Evolutionary conservation across 208 protist genomes (phyloP).

Genomic region (Leishmania gerbilli): DNA sequence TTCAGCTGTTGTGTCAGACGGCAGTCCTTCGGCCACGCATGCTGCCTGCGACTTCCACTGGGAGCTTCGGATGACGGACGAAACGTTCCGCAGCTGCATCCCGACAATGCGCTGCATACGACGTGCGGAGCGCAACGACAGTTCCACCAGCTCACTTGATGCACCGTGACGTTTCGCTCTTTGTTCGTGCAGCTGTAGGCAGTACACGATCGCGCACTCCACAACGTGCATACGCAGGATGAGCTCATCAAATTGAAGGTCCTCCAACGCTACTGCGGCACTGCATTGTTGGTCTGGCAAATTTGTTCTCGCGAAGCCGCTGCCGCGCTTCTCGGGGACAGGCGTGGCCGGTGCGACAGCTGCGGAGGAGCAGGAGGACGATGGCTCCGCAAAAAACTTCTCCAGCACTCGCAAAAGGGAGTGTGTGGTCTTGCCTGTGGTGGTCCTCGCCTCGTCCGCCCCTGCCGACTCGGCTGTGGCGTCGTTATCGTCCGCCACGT

Average conservation of each 20-base stretch:
- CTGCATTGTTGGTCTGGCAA: background rate
- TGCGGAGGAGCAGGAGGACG: background rate
- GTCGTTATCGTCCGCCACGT: background rate
- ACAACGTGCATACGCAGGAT: conserved; percentile 5
- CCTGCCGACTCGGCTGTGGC: background rate
- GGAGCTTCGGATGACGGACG: background rate
- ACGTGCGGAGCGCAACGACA: background rate
- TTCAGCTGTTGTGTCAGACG: background rate
- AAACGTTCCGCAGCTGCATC: conserved; percentile 1
- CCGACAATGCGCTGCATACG: background rate
- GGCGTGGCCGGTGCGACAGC: background rate
- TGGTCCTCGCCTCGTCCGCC: background rate
- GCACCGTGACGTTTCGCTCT: background rate
- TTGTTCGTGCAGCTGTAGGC: background rate
- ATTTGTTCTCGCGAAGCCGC: background rate
- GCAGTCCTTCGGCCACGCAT: too few species aligned
- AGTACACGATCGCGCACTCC: conserved; percentile 7
- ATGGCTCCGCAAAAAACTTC: background rate
- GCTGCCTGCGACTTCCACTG: background rate
- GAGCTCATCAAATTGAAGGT: background rate
- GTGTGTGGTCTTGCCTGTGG: background rate
- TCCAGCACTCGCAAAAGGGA: background rate
- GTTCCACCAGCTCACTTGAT: background rate
- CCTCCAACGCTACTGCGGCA: background rate
- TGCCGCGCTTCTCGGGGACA: background rate